Conservation (phyloP, 2,329 filamentous ascomycete genomes). For the Emergomyces pasteurianus region DNA sequence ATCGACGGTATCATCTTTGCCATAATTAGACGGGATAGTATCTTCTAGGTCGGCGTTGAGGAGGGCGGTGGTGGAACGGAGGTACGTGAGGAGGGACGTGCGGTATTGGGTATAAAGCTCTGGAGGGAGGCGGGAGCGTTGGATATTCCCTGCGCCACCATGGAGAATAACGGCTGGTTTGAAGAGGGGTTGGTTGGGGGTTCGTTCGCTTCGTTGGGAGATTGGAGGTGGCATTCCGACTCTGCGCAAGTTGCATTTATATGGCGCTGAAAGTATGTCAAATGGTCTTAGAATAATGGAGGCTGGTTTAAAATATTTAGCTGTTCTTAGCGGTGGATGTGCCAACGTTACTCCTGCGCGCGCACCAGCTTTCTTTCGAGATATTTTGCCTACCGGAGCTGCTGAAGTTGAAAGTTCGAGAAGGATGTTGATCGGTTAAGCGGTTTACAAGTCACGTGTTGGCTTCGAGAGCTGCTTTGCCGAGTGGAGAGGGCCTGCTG, state of each 20-base stretch:
- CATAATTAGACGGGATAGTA: not conserved
- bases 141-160: slow-evolving; percentile 61
- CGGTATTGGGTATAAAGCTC: slow-evolving; percentile 49
- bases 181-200: slow-evolving; percentile 14
- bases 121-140: slow-evolving; percentile 46
- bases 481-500: not conserved
- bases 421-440: too few relatives aligned
- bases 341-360: not conserved
- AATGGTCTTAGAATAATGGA: not conserved
- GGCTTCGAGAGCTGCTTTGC: not conserved
- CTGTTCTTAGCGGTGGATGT: not conserved
- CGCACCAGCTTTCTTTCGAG: not conserved
- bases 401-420: not conserved
- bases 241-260: not conserved
- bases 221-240: not conserved
- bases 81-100: slow-evolving; percentile 49
- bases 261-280: not conserved
- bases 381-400: not conserved
- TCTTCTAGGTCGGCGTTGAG: slow-evolving; percentile 19
- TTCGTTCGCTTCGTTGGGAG: not conserved
- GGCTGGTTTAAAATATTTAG: not conserved
- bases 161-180: slow-evolving; percentile 56
- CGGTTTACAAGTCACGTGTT: not conserved
- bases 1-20: not conserved
- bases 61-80: slow-evolving; percentile 35